These are phyloP conservation scores for Colletotrichum tofieldiae DNA, from an alignment of 2,329 filamentous ascomycete genomes.

Conservation along the genomic window DNA sequence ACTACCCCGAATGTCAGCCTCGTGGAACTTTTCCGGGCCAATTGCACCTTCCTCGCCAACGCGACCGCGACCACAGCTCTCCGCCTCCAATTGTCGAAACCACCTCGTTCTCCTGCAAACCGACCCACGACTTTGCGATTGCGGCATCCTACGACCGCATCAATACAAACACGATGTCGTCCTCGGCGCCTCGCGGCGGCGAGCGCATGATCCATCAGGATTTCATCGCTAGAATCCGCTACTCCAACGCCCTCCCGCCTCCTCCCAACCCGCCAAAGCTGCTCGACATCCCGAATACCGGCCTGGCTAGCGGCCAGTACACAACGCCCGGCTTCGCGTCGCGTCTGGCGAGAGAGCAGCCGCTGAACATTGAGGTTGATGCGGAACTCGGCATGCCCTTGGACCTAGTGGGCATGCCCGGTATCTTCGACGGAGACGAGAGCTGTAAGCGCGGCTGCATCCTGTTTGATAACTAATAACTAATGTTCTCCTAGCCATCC, in stretches of 20 bases:
- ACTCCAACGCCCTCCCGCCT: slow-evolving; percentile 94
- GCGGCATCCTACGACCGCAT: neutral
- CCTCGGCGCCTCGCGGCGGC: slow-evolving; percentile 58
- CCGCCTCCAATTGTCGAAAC: slow-evolving; percentile 14
- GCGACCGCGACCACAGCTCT: slow-evolving; percentile 33
- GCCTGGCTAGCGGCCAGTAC: slow-evolving; percentile 88
- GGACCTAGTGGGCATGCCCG: slow-evolving; percentile 94
- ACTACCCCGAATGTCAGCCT: slow-evolving; percentile 38
- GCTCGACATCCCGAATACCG: slow-evolving; percentile 95
- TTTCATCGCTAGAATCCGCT: slow-evolving; percentile 96
- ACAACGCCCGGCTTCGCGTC: slow-evolving; percentile 93
- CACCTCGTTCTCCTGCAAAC: neutral
- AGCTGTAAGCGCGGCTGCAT: slow-evolving; percentile 75
- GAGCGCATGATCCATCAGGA: slow-evolving; percentile 86
- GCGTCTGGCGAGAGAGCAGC: slow-evolving; percentile 89
- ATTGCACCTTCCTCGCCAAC: slow-evolving; percentile 33
- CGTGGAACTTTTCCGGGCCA: slow-evolving; percentile 43
- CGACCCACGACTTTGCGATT: neutral
- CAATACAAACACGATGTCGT: slow-evolving; percentile 49
- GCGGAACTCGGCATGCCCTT: slow-evolving; percentile 98
- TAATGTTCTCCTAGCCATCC: slow-evolving; percentile 75
- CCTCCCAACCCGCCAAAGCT: slow-evolving; percentile 96
- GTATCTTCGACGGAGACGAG: slow-evolving; percentile 95
- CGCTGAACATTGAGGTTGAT: slow-evolving; percentile 96
- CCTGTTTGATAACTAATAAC: slow-evolving; percentile 11